Evolutionary conservation across 1,284 basidiomycete species (phyloP), one percentile per base, ranked within the genome.

Genomic region (Sporisorium graminicola): DNA sequence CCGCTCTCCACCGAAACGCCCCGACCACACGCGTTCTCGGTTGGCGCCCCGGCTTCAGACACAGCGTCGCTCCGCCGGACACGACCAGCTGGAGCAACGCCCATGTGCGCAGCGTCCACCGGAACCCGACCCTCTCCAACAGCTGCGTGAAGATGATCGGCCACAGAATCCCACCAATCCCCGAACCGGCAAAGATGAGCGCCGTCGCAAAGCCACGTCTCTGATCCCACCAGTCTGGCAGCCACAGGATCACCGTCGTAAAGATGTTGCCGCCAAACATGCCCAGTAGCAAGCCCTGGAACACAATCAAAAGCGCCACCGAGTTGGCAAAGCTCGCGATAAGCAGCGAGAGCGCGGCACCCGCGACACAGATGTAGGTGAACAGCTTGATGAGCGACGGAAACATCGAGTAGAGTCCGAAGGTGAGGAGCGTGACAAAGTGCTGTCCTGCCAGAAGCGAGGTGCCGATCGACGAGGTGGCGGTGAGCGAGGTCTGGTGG

Each of bases 151-250:
- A 65, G 37, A 79, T 54, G 61, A 80, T 59, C 2, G 80, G 80
- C 60, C 77, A 81, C n/a, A 80, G 35, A 44, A 78, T 73, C 10
- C 80, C 80, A 12, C 80, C 80, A 8, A 81, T 46, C 1, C 68
- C 79, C 0, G 66, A 66, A 18, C 80, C 80, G 20, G 60, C 58
- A 47, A 77, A 80, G 58, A 82, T 78, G 55, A 81, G 52, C 13
- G 79, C 79, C 1, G 68, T 79, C 3, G 80, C 80, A 9, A 74
- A 60, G 1, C 80, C 80, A 12, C 74, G 44, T 31, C 68, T 37
- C 37, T 54, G 29, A 40, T 80, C 74, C 59, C 74, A 82, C 80
- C 80, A 82, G 40, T 79, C 59, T 0, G 79, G 77, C 13, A 82
- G 53, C 76, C 76, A 81, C 5, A 82, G 55, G 26, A 81, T 69